Evolutionary conservation across 805 yeast species (phyloP).

Genomic region (Sugiyamaella smithiae): DNA sequence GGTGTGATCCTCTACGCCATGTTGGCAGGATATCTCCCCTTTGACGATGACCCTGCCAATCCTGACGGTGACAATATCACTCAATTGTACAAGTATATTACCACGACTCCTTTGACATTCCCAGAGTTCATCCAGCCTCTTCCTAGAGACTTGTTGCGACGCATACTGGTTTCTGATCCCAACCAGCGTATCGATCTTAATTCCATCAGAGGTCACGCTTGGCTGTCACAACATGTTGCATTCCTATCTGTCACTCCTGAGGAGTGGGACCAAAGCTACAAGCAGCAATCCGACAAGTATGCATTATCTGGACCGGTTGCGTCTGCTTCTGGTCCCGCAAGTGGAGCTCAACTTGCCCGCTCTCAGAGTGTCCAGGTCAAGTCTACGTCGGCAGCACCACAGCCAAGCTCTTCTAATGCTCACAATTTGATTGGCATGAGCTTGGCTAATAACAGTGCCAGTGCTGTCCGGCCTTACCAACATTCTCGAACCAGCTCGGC

Average conservation of each 20-base stretch:
- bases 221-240: conserved; percentile 83
- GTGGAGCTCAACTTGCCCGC: conserved; percentile 18
- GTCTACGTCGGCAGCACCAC: conserved; percentile 2
- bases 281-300: conserved; percentile 5
- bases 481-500: conserved; percentile 10
- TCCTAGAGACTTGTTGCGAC: conserved; percentile 85
- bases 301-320: conserved; percentile 7
- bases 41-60: conserved; percentile 94
- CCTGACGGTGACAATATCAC: conserved; percentile 96
- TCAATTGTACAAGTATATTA: conserved; percentile 84
- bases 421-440: conserved; percentile 23
- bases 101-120: conserved; percentile 86
- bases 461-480: conserved; percentile 2
- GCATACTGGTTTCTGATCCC: conserved; percentile 81
- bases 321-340: conserved; percentile 4
- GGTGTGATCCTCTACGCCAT: conserved; percentile 95
- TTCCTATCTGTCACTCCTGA: conserved; percentile 80
- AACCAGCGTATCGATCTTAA: conserved; percentile 63
- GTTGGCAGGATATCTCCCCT: conserved; percentile 95
- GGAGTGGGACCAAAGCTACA: conserved; percentile 72
- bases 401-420: conserved; percentile 17
- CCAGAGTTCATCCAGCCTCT: conserved; percentile 90
- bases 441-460: background rate
- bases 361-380: conserved; percentile 29
- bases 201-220: conserved; percentile 75